These are phyloP conservation scores for Pseudisothecium myosuroides DNA, from an alignment of 225 moss, liverwort and hornwort genomes.

Conservation along the genomic window DNA sequence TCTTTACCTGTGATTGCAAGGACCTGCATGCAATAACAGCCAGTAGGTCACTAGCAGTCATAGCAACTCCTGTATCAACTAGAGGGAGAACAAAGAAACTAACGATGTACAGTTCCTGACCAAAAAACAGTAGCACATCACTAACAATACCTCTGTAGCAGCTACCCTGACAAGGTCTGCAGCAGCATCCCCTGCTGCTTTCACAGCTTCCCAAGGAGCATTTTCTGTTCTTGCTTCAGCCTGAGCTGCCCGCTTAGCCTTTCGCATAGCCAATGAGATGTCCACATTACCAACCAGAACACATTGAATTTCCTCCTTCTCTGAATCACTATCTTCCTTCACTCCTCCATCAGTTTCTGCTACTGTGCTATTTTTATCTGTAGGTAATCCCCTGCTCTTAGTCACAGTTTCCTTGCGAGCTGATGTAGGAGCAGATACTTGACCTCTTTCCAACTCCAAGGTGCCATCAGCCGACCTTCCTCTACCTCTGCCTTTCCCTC, in stretches of 20 bases:
- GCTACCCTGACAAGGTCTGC: conserved; percentile 84
- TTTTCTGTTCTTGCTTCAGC: conserved; percentile 91
- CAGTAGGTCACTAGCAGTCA: background rate
- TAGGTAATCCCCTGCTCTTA: conserved; percentile 38
- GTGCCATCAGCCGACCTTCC: conserved; percentile 48
- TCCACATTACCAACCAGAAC: conserved; percentile 75
- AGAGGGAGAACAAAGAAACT: background rate
- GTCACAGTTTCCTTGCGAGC: conserved; percentile 37
- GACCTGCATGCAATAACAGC: conserved; percentile 34
- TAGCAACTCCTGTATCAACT: background rate
- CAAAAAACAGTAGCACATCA: background rate
- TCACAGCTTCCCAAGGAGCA: conserved; percentile 84
- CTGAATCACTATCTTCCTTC: conserved; percentile 44
- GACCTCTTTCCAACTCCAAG: conserved; percentile 52
- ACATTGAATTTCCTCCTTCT: conserved; percentile 48
- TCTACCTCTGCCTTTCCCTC: conserved; percentile 70
- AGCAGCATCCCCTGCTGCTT: conserved; percentile 97
- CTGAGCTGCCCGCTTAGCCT: conserved; percentile 82
- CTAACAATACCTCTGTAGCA: conserved; percentile 61
- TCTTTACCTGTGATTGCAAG: conserved; percentile 45
- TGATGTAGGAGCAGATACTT: conserved; percentile 17
- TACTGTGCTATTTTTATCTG: conserved; percentile 32
- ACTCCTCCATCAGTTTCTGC: conserved; percentile 28
- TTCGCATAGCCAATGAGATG: conserved; percentile 55
- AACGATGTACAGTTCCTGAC: background rate